phyloP scores from a whole-genome alignment of 257 asterid species.

The Solanum habrochaites region DNA sequence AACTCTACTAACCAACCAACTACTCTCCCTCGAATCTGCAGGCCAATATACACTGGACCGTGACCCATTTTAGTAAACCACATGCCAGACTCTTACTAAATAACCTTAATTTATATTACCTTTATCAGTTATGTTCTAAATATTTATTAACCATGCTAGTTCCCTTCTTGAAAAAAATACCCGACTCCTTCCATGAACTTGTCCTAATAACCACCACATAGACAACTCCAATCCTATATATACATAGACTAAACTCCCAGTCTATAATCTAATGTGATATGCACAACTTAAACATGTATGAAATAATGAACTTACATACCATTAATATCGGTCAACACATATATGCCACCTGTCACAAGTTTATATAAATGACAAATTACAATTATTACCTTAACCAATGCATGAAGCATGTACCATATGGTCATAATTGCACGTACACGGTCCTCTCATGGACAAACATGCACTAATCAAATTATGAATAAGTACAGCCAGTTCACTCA shows the following conservation, averaged over 20 bases:
- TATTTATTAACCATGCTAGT: neutral
- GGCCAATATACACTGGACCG: neutral
- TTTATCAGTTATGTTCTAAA: too few species aligned
- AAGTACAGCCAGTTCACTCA: neutral
- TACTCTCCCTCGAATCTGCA: neutral
- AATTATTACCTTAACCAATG: neutral
- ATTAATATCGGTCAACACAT: too few species aligned
- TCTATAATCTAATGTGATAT: too few species aligned
- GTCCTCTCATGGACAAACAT: neutral
- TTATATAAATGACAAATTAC: too few species aligned
- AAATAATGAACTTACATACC: too few species aligned
- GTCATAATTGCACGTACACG: neutral
- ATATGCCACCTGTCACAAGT: too few species aligned
- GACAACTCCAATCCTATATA: too few species aligned
- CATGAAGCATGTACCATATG: neutral
- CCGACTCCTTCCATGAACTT: neutral
- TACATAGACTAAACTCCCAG: neutral
- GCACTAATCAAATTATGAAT: too few species aligned
- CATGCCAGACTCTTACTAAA: neutral
- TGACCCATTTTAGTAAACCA: neutral
- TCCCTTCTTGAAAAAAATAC: neutral
- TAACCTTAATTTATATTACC: neutral
- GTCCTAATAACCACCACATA: neutral
- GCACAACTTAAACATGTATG: neutral
- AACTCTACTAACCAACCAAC: neutral